Evolutionary conservation across 192 early-diverging fungal genomes (phyloP).

Genomic region (Umbelopsis isabellina): DNA sequence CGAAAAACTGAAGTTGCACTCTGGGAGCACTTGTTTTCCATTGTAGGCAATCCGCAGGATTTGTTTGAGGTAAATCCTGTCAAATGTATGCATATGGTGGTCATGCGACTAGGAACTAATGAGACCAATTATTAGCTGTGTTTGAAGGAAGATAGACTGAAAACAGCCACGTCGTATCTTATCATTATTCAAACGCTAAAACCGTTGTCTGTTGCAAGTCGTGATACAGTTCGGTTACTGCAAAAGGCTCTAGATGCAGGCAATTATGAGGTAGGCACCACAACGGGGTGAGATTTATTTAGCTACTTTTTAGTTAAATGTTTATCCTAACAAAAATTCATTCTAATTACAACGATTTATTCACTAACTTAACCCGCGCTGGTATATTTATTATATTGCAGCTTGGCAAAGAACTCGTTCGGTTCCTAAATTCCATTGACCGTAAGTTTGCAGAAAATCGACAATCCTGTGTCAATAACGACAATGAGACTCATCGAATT

Average conservation of each 20-base stretch:
- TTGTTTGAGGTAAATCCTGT: slow-evolving; percentile 76
- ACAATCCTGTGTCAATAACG: background rate
- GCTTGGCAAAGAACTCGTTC: slow-evolving; percentile 77
- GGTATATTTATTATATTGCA: slow-evolving; percentile 25
- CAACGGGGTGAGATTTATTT: background rate
- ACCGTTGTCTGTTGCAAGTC: slow-evolving; percentile 61
- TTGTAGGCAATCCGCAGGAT: slow-evolving; percentile 80
- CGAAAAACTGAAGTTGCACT: slow-evolving; percentile 94
- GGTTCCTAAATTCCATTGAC: slow-evolving; percentile 80
- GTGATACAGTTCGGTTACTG: slow-evolving; percentile 69
- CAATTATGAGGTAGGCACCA: slow-evolving; percentile 71
- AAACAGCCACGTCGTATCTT: slow-evolving; percentile 91
- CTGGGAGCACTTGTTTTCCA: slow-evolving; percentile 87
- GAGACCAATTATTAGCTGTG: slow-evolving; percentile 56
- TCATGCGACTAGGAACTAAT: slow-evolving; percentile 1
- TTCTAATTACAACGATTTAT: slow-evolving; percentile 9
- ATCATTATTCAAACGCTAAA: slow-evolving; percentile 93
- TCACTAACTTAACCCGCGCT: background rate
- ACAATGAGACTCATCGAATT: background rate
- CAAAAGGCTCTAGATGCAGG: slow-evolving; percentile 72
- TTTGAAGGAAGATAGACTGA: slow-evolving; percentile 64
- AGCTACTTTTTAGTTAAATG: background rate
- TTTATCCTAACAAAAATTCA: background rate
- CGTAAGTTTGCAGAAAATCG: slow-evolving; percentile 41
- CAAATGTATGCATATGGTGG: slow-evolving; percentile 9